Base-by-base conservation (phyloP, 2,329 filamentous ascomycete species). In the Zopfia rhizophila region DNA sequence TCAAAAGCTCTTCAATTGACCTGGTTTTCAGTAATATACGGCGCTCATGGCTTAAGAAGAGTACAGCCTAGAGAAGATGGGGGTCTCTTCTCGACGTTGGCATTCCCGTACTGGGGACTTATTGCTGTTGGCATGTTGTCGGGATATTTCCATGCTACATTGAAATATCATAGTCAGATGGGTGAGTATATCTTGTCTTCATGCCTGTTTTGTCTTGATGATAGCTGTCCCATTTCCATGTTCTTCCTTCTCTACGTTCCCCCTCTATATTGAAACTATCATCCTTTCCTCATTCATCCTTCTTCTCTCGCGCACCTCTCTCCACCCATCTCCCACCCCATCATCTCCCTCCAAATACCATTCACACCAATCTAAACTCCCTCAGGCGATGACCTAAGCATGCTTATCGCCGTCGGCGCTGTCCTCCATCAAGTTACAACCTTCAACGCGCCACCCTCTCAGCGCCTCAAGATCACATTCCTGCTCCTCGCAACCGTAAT, bases 321-420 rank as follows among this genome's bases (percentile, higher is more conserved):
- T 18, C 23, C 5, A 32, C 8, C 24, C 16, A 22, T 29, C 16
- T 4, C 16, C 13, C 13, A 13, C 11, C 12, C 18, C 17, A n/a
- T n/a, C 7, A n/a, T 19, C 13, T 7, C 13, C 33, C 10, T 10
- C 31, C 4, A 32, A 33, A 17, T 18, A 14, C 22, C 32, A 25
- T n/a, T 16, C n/a, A 13, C 11, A 10, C 13, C 16, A 18, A 16
- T n/a, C 48, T 51, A 35, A 56, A 21, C 5, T 5, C n/a, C 3
- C 16, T 4, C 30, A 67, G 75, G 74, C 51, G 82, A 85, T 54
- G 82, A 85, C 55, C 68, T 84, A n/a, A 79, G 80, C 41, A 84
- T 84, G 82, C 75, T 84, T 21, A 65, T 80, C 10, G 74, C 83
- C 4, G 75, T 75, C 16, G 79, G 77, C 48, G 72, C 79, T 0